Evolutionary conservation across 108 stramenopile species (phyloP).

Genomic region (Licmophora abbreviata): DNA sequence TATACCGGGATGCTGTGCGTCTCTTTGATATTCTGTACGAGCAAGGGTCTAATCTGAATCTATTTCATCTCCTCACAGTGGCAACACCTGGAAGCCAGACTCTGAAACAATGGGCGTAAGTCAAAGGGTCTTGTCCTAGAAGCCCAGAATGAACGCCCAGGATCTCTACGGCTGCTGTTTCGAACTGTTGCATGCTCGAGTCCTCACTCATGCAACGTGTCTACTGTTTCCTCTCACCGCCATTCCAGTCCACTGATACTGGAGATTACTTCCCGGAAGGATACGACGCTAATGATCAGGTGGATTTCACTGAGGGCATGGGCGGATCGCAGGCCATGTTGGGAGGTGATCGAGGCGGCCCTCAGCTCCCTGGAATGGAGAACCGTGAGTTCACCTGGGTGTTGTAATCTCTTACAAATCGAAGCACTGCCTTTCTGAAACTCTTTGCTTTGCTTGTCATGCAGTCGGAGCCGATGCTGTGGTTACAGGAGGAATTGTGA

Average conservation of each 20-base stretch:
- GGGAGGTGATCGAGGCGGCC: constrained; percentile 30
- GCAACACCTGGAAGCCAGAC: constrained; percentile 75
- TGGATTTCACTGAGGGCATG: constrained; percentile 63
- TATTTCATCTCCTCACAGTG: too few species aligned
- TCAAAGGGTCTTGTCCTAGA: background rate
- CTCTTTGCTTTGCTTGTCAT: background rate
- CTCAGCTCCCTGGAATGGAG: constrained; percentile 75
- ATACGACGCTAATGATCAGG: constrained; percentile 46
- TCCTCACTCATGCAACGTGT: background rate
- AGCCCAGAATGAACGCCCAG: background rate
- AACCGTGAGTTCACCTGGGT: too few species aligned
- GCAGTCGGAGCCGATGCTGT: constrained; percentile 52
- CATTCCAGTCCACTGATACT: constrained; percentile 51
- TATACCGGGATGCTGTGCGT: too few species aligned
- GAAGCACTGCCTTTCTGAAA: background rate
- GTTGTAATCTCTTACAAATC: too few species aligned
- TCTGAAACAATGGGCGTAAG: constrained; percentile 65
- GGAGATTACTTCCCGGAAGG: constrained; percentile 82
- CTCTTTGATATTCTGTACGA: too few species aligned
- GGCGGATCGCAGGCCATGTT: constrained; percentile 43
- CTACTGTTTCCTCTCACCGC: background rate
- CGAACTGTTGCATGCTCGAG: background rate
- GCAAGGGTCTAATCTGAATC: too few species aligned
- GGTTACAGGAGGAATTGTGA: constrained; percentile 53
- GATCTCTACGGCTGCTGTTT: background rate